phyloP scores from a whole-genome alignment of 495 filamentous ascomycete genomes.

The Tuber borchii region DNA sequence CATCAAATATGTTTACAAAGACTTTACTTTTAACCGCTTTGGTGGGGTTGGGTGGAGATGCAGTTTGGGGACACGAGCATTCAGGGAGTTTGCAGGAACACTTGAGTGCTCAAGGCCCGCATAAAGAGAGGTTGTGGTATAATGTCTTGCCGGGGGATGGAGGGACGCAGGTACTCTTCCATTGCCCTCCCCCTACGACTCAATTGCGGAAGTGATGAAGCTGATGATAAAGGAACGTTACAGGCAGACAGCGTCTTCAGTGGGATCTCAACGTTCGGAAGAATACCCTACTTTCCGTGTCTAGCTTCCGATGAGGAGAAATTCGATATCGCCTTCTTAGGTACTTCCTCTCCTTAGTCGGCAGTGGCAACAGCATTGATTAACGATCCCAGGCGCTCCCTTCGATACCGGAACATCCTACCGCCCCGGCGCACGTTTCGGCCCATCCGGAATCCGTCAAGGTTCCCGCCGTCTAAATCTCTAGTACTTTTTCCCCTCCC shows the following conservation, averaged over 20 bases:
- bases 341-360: slow-evolving; percentile 39
- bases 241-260: slow-evolving; percentile 68
- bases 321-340: slow-evolving; percentile 79
- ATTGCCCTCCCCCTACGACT: not conserved
- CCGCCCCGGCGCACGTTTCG: slow-evolving; percentile 76
- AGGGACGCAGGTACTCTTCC: slow-evolving; percentile 49
- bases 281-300: slow-evolving; percentile 71
- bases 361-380: not conserved
- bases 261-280: slow-evolving; percentile 70
- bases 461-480: slow-evolving; percentile 53
- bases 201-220: not conserved
- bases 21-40: slow-evolving; percentile 23
- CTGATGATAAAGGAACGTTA: slow-evolving; percentile 6
- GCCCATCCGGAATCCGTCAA: slow-evolving; percentile 73
- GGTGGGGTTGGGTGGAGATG: slow-evolving; percentile 2
- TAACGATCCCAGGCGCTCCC: slow-evolving; percentile 42
- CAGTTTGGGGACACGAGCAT: slow-evolving; percentile 30
- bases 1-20: slow-evolving; percentile 21
- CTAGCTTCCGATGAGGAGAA: slow-evolving; percentile 59
- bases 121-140: slow-evolving; percentile 50
- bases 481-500: slow-evolving; percentile 21
- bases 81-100: slow-evolving; percentile 24
- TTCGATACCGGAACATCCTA: slow-evolving; percentile 64
- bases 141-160: slow-evolving; percentile 54
- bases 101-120: slow-evolving; percentile 45